Base-by-base conservation (phyloP, 2,329 filamentous ascomycete species). In the Trichoderma lentiforme region DNA sequence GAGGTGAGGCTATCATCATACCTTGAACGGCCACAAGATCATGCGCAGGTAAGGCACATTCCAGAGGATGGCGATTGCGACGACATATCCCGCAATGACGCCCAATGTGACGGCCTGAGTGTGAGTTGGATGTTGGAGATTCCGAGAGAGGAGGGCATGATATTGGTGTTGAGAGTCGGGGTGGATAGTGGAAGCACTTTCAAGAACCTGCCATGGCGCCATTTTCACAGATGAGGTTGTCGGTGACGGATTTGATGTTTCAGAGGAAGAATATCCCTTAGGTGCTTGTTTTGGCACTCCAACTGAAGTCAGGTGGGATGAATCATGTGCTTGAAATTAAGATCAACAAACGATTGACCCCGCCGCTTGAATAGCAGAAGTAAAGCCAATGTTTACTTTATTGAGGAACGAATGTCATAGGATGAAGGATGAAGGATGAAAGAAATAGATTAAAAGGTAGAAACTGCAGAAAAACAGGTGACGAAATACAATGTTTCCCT, bases 21-120 rank as follows among this genome's bases (percentile, higher is more conserved):
- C 90, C 83, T 95, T 95, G 84, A 95, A 94, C 4, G 92, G 92
- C 92, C 92, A 95, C 43, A 95, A 82, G 1, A 91, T 85, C 86
- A 89, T 91, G 71, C 88, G 86, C n/a, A 95, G 82, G 80, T 93
- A 93, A 1, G 92, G 92, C 1, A 94, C 80, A 81, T 94, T 94
- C 92, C 92, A 95, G 4, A 95, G 83, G 56, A 95, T 84, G 5
- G 91, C 92, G 74, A 95, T 95, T 61, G 86, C 86, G 21, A 93
- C 91, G 3, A 92, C 86, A 80, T 94, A 94, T 43, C 85, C 90
- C 9, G 82, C 91, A 76, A 94, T 93, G 53, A 93, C 84, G 9
- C 91, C 91, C 30, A 94, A 83, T 0, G 92, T 94, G 11, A 93
- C 86, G 68, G 86, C 85, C 77, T 94, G 92, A 2, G 92, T 92